Conservation (phyloP, 768 basidiomycete genomes). For the Infundibulicybe gibba region DNA sequence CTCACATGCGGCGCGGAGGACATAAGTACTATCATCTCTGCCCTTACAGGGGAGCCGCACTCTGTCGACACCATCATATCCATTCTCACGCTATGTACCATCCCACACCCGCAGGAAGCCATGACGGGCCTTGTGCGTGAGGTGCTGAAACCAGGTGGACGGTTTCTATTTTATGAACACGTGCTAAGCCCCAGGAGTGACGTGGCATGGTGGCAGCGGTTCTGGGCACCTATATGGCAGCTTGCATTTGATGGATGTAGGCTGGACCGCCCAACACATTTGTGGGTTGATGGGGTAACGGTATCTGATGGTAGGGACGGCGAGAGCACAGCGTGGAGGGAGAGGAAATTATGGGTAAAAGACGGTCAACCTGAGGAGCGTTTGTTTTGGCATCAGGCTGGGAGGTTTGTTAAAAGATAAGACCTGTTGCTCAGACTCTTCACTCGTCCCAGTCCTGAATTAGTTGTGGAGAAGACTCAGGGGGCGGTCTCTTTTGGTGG, state of each 20-base stretch:
- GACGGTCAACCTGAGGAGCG: slow-evolving; percentile 51
- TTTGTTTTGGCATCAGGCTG: slow-evolving; percentile 58
- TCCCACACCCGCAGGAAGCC: slow-evolving; percentile 52
- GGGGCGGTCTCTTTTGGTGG: too few relatives aligned
- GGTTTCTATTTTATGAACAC: slow-evolving; percentile 69
- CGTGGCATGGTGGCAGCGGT: slow-evolving; percentile 67
- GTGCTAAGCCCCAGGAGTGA: slow-evolving; percentile 50
- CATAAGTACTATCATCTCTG: slow-evolving; percentile 37
- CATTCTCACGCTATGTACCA: slow-evolving; percentile 61
- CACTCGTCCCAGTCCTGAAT: too few relatives aligned
- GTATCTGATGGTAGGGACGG: slow-evolving; percentile 15
- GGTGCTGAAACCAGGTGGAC: slow-evolving; percentile 61
- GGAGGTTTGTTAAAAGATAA: slow-evolving; percentile 57
- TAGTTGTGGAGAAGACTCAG: too few relatives aligned
- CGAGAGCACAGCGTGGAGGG: slow-evolving; percentile 44
- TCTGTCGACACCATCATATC: slow-evolving; percentile 61
- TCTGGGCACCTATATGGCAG: slow-evolving; percentile 73
- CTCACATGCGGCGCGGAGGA: slow-evolving; percentile 66
- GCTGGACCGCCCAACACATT: slow-evolving; percentile 53
- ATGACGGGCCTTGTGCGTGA: slow-evolving; percentile 42
- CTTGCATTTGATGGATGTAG: slow-evolving; percentile 59
- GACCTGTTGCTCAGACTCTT: too few relatives aligned
- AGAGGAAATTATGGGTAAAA: slow-evolving; percentile 41
- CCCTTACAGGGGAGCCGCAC: slow-evolving; percentile 15
- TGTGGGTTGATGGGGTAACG: slow-evolving; percentile 37